Evolutionary conservation across 495 filamentous ascomycete genomes (phyloP).

Genomic region (Aeminium ludgeri): DNA sequence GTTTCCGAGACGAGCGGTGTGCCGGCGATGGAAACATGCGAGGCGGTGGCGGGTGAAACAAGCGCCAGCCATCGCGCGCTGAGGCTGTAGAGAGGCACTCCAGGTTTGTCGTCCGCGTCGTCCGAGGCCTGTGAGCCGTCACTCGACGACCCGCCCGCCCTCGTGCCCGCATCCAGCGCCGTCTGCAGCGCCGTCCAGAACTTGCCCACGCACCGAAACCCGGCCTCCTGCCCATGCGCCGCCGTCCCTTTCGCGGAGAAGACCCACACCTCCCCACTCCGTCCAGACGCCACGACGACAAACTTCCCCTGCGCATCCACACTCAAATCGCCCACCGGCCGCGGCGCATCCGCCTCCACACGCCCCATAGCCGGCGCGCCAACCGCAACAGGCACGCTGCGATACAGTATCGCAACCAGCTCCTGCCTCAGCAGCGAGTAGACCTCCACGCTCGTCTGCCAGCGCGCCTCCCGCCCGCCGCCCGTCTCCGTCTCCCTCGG

Average conservation of each 20-base stretch:
- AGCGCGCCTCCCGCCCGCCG: slow-evolving; percentile 21
- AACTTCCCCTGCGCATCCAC: slow-evolving; percentile 50
- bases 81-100: slow-evolving; percentile 55
- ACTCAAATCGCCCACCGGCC: slow-evolving; percentile 51
- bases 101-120: slow-evolving; percentile 25
- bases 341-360: slow-evolving; percentile 26
- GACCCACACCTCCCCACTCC: slow-evolving; percentile 72
- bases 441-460: slow-evolving; percentile 73
- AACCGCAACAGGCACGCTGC: slow-evolving; percentile 33
- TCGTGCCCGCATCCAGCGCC: slow-evolving; percentile 30
- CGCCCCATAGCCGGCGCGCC: slow-evolving; percentile 33
- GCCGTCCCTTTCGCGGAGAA: slow-evolving; percentile 29
- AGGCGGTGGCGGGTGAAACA: slow-evolving; percentile 56
- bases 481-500: not conserved
- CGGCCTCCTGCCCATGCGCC: slow-evolving; percentile 20
- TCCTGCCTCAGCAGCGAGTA: slow-evolving; percentile 58
- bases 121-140: slow-evolving; percentile 35
- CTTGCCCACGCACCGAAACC: slow-evolving; percentile 58
- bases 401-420: slow-evolving; percentile 51
- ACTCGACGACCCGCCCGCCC: slow-evolving; percentile 37
- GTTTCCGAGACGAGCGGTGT: slow-evolving; percentile 25
- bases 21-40: slow-evolving; percentile 50
- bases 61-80: slow-evolving; percentile 72
- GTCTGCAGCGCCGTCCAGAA: slow-evolving; percentile 69
- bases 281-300: slow-evolving; percentile 57